phyloP scores from a whole-genome alignment of 2,329 filamentous ascomycete genomes.

The Decorospora gaudefroyi region DNA sequence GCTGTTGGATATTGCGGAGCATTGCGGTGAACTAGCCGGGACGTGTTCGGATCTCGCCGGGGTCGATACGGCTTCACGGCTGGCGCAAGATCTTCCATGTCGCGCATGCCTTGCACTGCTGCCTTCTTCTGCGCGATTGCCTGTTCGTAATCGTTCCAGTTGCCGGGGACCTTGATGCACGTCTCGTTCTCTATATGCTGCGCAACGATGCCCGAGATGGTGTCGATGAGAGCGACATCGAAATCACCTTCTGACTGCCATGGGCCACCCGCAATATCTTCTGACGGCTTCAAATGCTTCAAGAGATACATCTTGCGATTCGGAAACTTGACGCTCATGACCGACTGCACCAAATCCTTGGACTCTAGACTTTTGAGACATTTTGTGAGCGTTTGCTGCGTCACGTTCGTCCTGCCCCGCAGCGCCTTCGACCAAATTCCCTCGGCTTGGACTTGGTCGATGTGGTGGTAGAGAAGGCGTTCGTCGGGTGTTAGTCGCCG shows the following conservation, averaged over 20 bases:
- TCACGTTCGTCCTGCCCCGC: conserved; percentile 77
- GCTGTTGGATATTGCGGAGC: conserved; percentile 82
- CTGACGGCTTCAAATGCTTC: conserved; percentile 77
- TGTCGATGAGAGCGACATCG: conserved; percentile 84
- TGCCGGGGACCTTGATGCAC: conserved; percentile 63
- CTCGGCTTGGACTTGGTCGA: conserved; percentile 81
- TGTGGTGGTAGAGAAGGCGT: conserved; percentile 82
- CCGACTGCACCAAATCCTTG: conserved; percentile 80
- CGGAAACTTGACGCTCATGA: conserved; percentile 89
- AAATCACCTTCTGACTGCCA: conserved; percentile 94
- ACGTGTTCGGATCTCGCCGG: conserved; percentile 26
- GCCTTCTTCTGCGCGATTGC: conserved; percentile 47
- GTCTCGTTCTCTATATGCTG: conserved; percentile 72
- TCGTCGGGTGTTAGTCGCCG: conserved; percentile 66
- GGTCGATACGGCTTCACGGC: conserved; percentile 33
- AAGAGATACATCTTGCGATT: conserved; percentile 97
- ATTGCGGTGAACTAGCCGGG: conserved; percentile 58
- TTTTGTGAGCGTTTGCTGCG: conserved; percentile 79
- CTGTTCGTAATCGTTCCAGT: conserved; percentile 49
- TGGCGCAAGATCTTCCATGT: conserved; percentile 41
- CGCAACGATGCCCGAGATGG: conserved; percentile 73
- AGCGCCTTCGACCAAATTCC: conserved; percentile 92
- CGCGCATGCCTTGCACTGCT: conserved; percentile 35
- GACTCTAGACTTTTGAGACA: conserved; percentile 81
- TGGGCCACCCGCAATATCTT: conserved; percentile 88